A percentile compares a stretch with the other conserved stretches of the same genome.
These are phyloP conservation scores for Solanum dulcamara DNA, from an alignment of 257 asterid species.

Conservation along the genomic window DNA sequence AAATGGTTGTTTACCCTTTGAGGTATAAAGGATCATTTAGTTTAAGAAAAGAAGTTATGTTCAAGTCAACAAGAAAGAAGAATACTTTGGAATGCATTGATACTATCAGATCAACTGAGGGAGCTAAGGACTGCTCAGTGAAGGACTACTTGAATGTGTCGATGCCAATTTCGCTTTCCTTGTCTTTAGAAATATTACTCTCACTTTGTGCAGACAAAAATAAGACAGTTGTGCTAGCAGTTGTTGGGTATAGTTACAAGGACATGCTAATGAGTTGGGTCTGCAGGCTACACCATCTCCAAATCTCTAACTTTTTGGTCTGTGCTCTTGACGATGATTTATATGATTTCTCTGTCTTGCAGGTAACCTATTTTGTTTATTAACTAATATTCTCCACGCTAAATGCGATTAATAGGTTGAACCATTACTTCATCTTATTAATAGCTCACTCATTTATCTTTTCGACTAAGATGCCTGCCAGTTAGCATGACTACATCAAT, in stretches of 20 bases:
- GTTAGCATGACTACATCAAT: not conserved
- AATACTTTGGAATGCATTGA: slow-evolving; percentile 34
- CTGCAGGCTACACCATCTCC: slow-evolving; percentile 60
- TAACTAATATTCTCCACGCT: not conserved
- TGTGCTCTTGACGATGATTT: slow-evolving; percentile 72
- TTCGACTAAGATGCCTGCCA: not conserved
- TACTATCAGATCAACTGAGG: slow-evolving; percentile 20
- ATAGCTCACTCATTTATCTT: not conserved
- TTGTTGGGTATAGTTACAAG: slow-evolving; percentile 84
- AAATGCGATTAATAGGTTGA: not conserved
- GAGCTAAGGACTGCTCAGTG: slow-evolving; percentile 22
- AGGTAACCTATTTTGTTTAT: slow-evolving; percentile 35
- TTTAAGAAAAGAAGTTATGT: slow-evolving; percentile 25
- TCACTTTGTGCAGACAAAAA: slow-evolving; percentile 50
- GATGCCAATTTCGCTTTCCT: slow-evolving; percentile 29
- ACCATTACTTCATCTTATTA: not conserved
- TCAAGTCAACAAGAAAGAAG: slow-evolving; percentile 14
- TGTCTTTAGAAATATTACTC: slow-evolving; percentile 49
- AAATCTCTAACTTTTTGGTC: slow-evolving; percentile 53
- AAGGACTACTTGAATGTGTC: slow-evolving; percentile 16
- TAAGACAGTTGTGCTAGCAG: slow-evolving; percentile 60
- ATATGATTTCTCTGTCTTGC: slow-evolving; percentile 63
- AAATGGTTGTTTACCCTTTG: slow-evolving; percentile 35
- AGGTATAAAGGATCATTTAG: slow-evolving; percentile 20
- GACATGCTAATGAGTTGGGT: slow-evolving; percentile 98